phyloP scores from a whole-genome alignment of 2,329 filamentous ascomycete species.

The Penicillium sp. region DNA sequence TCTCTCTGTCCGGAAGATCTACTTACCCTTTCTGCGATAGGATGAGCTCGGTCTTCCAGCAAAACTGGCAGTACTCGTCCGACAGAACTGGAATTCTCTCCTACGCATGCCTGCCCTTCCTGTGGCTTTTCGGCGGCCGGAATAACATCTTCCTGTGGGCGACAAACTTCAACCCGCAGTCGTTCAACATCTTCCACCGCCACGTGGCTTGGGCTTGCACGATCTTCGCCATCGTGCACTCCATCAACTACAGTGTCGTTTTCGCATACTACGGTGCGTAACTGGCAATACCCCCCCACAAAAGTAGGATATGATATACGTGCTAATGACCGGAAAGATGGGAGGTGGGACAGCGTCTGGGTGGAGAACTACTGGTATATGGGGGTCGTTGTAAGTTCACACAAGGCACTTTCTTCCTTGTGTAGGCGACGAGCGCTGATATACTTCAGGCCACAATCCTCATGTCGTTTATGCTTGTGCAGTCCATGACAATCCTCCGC shows the following conservation, averaged over 20 bases:
- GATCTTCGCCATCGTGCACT: not conserved
- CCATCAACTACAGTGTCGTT: not conserved
- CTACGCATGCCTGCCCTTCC: constrained; percentile 63
- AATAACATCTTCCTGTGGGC: constrained; percentile 68
- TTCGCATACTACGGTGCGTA: not conserved
- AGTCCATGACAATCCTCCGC: constrained; percentile 2
- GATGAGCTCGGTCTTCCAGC: not conserved
- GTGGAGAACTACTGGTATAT: constrained; percentile 12
- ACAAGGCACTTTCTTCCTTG: no score
- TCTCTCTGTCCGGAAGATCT: not conserved
- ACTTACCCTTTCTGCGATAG: not conserved
- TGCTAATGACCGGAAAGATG: not conserved
- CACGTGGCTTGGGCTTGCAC: constrained; percentile 65
- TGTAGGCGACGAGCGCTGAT: no score
- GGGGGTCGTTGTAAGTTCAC: constrained; percentile 30
- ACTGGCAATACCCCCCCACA: not conserved
- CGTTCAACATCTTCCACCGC: constrained; percentile 69
- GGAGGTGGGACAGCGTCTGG: constrained; percentile 1
- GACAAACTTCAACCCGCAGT: constrained; percentile 68
- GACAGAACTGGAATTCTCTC: constrained; percentile 68
- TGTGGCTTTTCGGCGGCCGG: constrained; percentile 68
- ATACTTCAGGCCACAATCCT: not conserved
- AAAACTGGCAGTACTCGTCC: constrained; percentile 57
- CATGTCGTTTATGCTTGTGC: not conserved
- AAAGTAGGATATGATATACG: not conserved